Evolutionary conservation across 495 filamentous ascomycete species (phyloP), one percentile per base, ranked within the genome.

Genomic region (Ramalina intermedia): DNA sequence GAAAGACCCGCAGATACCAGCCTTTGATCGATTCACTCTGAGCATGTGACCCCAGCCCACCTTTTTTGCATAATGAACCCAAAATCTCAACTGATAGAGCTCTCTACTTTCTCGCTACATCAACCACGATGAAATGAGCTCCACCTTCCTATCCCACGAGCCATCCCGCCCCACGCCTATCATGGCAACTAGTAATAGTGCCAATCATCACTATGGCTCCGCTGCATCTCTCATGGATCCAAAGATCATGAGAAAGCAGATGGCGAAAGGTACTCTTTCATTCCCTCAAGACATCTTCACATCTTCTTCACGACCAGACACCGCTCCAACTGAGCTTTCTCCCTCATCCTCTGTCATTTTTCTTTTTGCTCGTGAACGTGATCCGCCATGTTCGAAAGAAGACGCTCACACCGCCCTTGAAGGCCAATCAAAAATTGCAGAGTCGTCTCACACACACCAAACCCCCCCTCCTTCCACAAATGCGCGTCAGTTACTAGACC

Each of bases 401-500:
- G 46, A 60, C 51, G 52, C 57, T 60, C 26, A 60, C 47, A 4
- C 37, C 41, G 12, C 38, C 6, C 21, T 43, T 39, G 27, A 53
- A 47, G 43, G 21, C 26, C 45, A 46, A 48, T 43, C 36, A 24
- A 52, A 47, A 23, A 47, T 53, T n/a, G 9, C 53, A 21, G 27
- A 27, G 41, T 21, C 13, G 14, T 23, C 24, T 36, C 40, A 33
- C 21, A 29, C 43, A 6, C 27, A 29, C 18, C 47, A 18, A 38
- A 9, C 20, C 4, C 43, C 39, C 26, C 45, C 37, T 1, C 24
- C 16, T 37, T 35, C 29, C 1, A 41, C 53, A 41, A 46, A 48
- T 37, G 43, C 57, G 14, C 55, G 49, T 16, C 57, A 54, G 27
- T 49, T 60, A 42, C 49, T 60, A 3, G 55, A 60, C 41, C 57